These are phyloP conservation scores for Monilinia laxa DNA, from an alignment of 2,329 filamentous ascomycete genomes.

Conservation along the genomic window DNA sequence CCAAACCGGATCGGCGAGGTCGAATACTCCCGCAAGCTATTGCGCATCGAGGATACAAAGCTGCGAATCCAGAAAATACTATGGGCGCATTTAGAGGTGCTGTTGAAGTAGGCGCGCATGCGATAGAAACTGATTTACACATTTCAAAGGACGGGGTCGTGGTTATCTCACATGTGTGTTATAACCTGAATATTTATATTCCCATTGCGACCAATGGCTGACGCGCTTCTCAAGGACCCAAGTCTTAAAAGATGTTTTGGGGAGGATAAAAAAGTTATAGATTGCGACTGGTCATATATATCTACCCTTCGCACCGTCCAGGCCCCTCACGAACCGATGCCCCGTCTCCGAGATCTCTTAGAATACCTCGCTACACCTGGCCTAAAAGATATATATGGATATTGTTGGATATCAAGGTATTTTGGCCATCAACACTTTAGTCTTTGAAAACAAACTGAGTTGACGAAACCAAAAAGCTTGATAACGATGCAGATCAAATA, in stretches of 20 bases:
- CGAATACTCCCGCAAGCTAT: slow-evolving; percentile 62
- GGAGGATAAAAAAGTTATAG: slow-evolving; percentile 65
- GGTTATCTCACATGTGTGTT: slow-evolving; percentile 72
- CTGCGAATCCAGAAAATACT: slow-evolving; percentile 79
- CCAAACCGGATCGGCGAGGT: slow-evolving; percentile 31
- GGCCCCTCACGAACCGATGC: slow-evolving; percentile 69
- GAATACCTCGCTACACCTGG: slow-evolving; percentile 66
- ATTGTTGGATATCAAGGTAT: slow-evolving; percentile 83
- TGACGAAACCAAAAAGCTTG: slow-evolving; percentile 48
- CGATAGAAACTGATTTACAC: slow-evolving; percentile 86
- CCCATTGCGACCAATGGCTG: slow-evolving; percentile 8
- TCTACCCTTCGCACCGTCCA: slow-evolving; percentile 64
- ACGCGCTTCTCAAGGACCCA: slow-evolving; percentile 56
- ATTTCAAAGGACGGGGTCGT: slow-evolving; percentile 79
- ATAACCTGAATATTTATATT: slow-evolving; percentile 26
- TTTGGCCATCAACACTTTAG: background rate
- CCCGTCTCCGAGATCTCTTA: slow-evolving; percentile 71
- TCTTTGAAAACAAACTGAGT: background rate
- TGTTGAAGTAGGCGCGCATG: slow-evolving; percentile 71
- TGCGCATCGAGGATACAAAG: slow-evolving; percentile 77
- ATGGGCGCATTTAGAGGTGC: slow-evolving; percentile 76
- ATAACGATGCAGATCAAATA: slow-evolving; percentile 69
- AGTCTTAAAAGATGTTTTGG: slow-evolving; percentile 81
- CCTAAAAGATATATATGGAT: slow-evolving; percentile 69
- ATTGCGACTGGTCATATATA: slow-evolving; percentile 75